Conservation (phyloP, 805 yeast species). For the Groenewaldozyma tartarivorans region DNA sequence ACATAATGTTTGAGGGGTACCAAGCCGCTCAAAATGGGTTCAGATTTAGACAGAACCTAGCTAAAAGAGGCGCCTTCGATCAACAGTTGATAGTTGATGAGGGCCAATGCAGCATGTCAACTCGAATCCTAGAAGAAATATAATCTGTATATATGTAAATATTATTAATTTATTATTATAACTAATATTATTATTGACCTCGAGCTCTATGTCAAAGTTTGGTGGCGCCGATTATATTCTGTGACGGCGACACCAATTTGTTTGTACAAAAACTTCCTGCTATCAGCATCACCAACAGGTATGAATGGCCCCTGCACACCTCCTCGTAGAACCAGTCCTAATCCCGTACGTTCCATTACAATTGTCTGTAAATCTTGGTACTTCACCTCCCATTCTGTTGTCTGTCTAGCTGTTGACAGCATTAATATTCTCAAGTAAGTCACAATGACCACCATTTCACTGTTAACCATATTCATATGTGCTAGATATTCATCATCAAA, state of each 20-base stretch:
- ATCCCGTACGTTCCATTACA: conserved; percentile 70
- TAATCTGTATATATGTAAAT: conserved; percentile 1
- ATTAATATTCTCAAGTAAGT: conserved; percentile 63
- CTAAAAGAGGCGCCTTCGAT: conserved; percentile 1
- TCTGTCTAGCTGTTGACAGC: conserved; percentile 51
- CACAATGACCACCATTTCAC: conserved; percentile 65
- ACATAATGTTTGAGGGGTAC: conserved; percentile 7
- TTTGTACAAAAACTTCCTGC: conserved; percentile 57
- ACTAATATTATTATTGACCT: too few relatives aligned
- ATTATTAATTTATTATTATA: too few relatives aligned
- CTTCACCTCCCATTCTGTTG: conserved; percentile 60
- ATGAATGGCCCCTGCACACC: conserved; percentile 61
- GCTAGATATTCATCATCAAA: conserved; percentile 71
- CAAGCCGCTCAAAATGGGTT: not conserved
- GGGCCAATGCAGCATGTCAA: not conserved
- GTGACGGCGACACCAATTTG: conserved; percentile 73
- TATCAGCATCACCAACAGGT: conserved; percentile 61
- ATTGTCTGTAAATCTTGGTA: conserved; percentile 62
- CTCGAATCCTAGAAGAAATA: not conserved
- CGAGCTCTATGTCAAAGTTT: conserved; percentile 17
- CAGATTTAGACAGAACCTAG: not conserved
- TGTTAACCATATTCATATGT: conserved; percentile 74
- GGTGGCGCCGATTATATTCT: conserved; percentile 46
- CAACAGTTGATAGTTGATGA: conserved; percentile 2
- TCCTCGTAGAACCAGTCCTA: conserved; percentile 51